phyloP scores from a whole-genome alignment of 73 alveolate genomes.

The Symbiodinium pilosum region DNA sequence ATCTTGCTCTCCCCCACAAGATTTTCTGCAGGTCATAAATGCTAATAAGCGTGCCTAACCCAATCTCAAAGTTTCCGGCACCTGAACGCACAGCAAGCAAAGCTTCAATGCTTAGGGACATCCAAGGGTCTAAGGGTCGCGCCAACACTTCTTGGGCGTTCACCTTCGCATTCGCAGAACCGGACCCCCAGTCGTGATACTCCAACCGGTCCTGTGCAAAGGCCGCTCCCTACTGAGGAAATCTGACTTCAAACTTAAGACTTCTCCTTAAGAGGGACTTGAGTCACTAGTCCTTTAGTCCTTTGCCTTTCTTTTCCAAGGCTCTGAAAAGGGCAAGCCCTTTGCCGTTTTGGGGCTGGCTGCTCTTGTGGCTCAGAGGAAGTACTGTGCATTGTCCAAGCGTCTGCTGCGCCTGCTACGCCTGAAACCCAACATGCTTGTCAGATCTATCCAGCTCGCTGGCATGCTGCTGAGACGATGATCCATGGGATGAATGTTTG shows the following conservation, averaged over 20 bases:
- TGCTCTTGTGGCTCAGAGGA: background rate
- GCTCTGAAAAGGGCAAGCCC: too few species aligned
- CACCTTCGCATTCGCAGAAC: too few species aligned
- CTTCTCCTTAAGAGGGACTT: too few species aligned
- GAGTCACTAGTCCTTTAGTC: too few species aligned
- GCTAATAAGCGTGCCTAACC: background rate
- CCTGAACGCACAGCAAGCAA: background rate
- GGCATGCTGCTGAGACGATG: constrained; percentile 92
- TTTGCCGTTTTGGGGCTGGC: too few species aligned
- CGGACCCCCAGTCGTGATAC: constrained; percentile 40
- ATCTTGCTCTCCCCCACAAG: constrained; percentile 4
- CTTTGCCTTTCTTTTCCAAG: too few species aligned
- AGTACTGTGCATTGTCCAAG: background rate
- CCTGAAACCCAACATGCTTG: background rate
- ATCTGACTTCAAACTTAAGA: too few species aligned
- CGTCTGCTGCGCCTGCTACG: background rate
- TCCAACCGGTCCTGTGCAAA: constrained; percentile 57
- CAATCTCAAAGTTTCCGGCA: background rate
- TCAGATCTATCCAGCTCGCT: background rate
- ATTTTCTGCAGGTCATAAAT: background rate
- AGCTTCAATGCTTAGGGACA: too few species aligned
- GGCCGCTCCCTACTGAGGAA: too few species aligned
- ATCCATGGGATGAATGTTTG: constrained; percentile 91
- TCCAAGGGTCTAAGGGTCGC: background rate
- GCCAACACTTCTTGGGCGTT: constrained; percentile 11